Evolutionary conservation across 106 monocot species (phyloP).

Genomic region (Phalaenopsis equestris): DNA sequence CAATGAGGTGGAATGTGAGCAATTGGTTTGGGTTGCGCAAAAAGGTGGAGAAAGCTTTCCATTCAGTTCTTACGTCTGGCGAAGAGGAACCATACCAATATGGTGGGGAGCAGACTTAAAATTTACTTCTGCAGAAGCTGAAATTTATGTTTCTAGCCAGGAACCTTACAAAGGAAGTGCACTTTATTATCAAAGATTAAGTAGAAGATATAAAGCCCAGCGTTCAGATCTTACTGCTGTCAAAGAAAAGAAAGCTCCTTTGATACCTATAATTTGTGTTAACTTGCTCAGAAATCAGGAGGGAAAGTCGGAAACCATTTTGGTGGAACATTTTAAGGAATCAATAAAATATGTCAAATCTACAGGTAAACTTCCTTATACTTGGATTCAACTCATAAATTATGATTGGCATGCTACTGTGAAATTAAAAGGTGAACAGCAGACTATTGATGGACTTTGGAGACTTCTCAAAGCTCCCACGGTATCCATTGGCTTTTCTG

Average conservation of each 20-base stretch:
- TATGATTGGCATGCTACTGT: constrained; percentile 99
- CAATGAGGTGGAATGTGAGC: constrained; percentile 99
- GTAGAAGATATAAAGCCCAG: constrained; percentile 68
- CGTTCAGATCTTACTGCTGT: constrained; percentile 25
- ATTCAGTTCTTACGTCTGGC: constrained; percentile 85
- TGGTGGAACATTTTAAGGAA: constrained; percentile 80
- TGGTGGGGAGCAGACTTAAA: constrained; percentile 99
- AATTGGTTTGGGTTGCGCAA: constrained; percentile 73
- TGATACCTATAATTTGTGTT: constrained; percentile 82
- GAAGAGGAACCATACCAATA: constrained; percentile 95
- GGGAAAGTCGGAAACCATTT: constrained; percentile 75
- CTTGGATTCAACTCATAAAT: constrained; percentile 80
- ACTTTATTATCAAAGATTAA: constrained; percentile 80
- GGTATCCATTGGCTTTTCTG: constrained; percentile 67
- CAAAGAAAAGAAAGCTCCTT: constrained; percentile 65
- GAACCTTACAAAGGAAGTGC: constrained; percentile 85
- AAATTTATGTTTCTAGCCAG: constrained; percentile 84
- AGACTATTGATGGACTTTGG: constrained; percentile 89
- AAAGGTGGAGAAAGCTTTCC: constrained; percentile 40
- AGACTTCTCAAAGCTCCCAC: constrained; percentile 76
- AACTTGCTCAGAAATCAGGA: constrained; percentile 80
- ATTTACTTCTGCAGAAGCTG: constrained; percentile 78
- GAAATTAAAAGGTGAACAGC: constrained; percentile 75
- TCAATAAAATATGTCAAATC: constrained; percentile 54
- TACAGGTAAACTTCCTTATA: constrained; percentile 50